Evolutionary conservation across 768 basidiomycete species (phyloP).

Genomic region (Russula emetica): DNA sequence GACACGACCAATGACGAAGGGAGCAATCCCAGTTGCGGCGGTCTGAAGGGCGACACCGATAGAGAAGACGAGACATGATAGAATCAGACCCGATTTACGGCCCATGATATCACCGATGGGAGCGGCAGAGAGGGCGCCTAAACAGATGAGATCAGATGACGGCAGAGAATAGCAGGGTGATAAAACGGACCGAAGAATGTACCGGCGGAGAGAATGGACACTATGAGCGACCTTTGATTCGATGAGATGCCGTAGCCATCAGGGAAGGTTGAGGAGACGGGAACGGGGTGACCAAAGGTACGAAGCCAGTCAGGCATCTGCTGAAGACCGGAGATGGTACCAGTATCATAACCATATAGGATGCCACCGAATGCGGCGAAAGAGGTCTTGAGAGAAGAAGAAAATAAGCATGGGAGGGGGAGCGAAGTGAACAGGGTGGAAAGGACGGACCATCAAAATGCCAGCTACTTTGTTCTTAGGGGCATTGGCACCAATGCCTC

Average conservation of each 20-base stretch:
- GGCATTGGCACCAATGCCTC: conserved; percentile 24
- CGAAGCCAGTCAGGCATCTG: conserved; percentile 57
- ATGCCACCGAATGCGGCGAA: conserved; percentile 42
- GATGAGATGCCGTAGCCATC: conserved; percentile 38
- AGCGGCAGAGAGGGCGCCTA: conserved; percentile 51
- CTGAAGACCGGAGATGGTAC: conserved; percentile 74
- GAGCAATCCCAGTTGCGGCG: conserved; percentile 46
- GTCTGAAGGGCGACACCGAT: conserved; percentile 66
- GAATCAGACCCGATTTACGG: conserved; percentile 47
- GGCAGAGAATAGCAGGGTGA: conserved; percentile 19
- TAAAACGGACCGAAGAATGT: conserved; percentile 61
- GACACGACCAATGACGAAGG: conserved; percentile 59
- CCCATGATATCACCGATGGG: conserved; percentile 54
- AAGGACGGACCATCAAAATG: conserved; percentile 35
- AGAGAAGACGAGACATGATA: conserved; percentile 48
- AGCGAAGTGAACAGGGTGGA: neutral
- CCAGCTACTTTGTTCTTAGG: conserved; percentile 32
- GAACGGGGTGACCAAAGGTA: conserved; percentile 43
- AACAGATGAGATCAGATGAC: conserved; percentile 5
- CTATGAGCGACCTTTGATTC: conserved; percentile 47
- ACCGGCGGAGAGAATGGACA: conserved; percentile 78
- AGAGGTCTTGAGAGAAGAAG: conserved; percentile 22
- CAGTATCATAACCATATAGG: conserved; percentile 73
- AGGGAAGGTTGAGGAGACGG: conserved; percentile 27
- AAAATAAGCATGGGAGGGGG: neutral